Conservation (phyloP, 148 eudicot genomes). For the Persicaria tinctoria region DNA sequence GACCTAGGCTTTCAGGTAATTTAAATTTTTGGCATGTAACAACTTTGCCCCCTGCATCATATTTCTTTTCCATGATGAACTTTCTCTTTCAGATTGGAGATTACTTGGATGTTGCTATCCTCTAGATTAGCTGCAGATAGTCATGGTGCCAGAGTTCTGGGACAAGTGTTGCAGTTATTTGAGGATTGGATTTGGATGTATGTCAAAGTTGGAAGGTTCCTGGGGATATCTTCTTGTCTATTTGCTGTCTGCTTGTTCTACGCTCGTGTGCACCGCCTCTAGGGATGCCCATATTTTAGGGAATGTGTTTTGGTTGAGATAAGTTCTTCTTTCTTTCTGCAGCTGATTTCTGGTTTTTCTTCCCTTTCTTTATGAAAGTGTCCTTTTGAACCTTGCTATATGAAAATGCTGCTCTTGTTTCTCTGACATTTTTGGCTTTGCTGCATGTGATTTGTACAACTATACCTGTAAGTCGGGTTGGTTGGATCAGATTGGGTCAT, state of each 20-base stretch:
- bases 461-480: too few species aligned
- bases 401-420: not conserved
- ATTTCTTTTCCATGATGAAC: not conserved
- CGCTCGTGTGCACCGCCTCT: not conserved
- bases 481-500: too few species aligned
- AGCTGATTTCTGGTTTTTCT: not conserved
- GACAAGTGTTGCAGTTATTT: not conserved
- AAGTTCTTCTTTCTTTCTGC: not conserved
- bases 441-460: too few species aligned
- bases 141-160: not conserved
- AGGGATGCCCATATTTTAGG: not conserved
- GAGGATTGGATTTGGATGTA: not conserved
- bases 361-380: not conserved
- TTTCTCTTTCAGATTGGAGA: conserved; percentile 31
- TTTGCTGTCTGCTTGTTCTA: not conserved
- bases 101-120: conserved; percentile 41
- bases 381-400: not conserved
- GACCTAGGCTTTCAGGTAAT: conserved; percentile 35
- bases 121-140: conserved; percentile 17
- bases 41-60: not conserved
- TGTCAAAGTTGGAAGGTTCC: not conserved
- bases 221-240: not conserved
- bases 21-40: not conserved
- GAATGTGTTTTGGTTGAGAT: not conserved
- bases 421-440: not conserved